These are phyloP conservation scores for Yamadazyma spencermartinsiae DNA, from an alignment of 1,139 yeast genomes.

Conservation along the genomic window DNA sequence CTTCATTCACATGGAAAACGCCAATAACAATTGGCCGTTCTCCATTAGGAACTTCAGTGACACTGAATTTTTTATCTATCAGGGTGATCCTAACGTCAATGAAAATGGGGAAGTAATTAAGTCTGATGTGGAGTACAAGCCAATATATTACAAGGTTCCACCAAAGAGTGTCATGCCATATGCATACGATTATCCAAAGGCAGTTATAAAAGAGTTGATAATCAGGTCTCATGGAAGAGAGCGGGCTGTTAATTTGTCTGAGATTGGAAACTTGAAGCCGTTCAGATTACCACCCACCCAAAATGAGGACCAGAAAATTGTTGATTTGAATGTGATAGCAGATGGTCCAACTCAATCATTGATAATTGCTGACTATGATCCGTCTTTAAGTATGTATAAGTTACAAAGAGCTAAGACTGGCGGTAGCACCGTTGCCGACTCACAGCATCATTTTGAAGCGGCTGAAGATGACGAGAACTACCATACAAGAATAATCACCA, in stretches of 20 bases:
- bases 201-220: slow-evolving; percentile 76
- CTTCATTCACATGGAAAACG: slow-evolving; percentile 72
- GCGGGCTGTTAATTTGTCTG: slow-evolving; percentile 81
- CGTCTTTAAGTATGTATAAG: slow-evolving; percentile 73
- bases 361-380: slow-evolving; percentile 80
- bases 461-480: slow-evolving; percentile 70
- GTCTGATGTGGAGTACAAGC: slow-evolving; percentile 56
- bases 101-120: slow-evolving; percentile 65
- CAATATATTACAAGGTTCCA: slow-evolving; percentile 77
- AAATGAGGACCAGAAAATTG: slow-evolving; percentile 50
- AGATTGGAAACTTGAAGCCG: slow-evolving; percentile 87
- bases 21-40: slow-evolving; percentile 86
- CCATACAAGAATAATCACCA: slow-evolving; percentile 57
- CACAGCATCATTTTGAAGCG: slow-evolving; percentile 58
- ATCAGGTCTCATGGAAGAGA: slow-evolving; percentile 73
- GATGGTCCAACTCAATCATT: slow-evolving; percentile 95
- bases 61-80: slow-evolving; percentile 79
- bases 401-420: slow-evolving; percentile 31
- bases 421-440: slow-evolving; percentile 27
- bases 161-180: slow-evolving; percentile 96
- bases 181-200: slow-evolving; percentile 97
- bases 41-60: slow-evolving; percentile 89
- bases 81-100: slow-evolving; percentile 77
- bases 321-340: slow-evolving; percentile 89
- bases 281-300: slow-evolving; percentile 65